phyloP scores from a whole-genome alignment of 148 eudicot genomes.

The Camellia lanceoleosa region DNA sequence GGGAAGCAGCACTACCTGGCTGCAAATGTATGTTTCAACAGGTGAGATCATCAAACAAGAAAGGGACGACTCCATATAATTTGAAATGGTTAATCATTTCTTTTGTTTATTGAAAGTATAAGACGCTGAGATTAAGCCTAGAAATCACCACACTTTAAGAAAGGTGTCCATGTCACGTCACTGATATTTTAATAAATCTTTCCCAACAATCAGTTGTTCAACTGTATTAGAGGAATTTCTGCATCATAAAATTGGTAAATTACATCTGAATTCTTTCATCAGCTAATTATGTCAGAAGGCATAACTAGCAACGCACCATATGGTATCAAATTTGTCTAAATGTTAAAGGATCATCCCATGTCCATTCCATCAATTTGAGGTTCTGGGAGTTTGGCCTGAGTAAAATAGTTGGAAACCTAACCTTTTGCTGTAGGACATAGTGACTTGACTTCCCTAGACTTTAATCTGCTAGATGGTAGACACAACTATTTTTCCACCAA shows the following conservation, averaged over 20 bases:
- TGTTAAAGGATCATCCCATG: neutral
- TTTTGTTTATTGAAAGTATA: neutral
- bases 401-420: neutral
- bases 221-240: neutral
- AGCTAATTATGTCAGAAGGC: neutral
- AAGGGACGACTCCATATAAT: neutral
- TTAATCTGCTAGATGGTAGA: neutral
- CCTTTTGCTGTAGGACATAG: neutral
- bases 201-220: neutral
- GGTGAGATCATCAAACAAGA: slow-evolving; percentile 2
- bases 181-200: neutral
- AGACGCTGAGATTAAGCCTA: neutral
- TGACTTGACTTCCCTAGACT: neutral
- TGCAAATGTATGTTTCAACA: neutral
- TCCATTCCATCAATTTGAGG: neutral
- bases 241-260: neutral
- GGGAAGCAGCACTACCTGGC: neutral
- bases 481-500: neutral
- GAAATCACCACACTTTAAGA: neutral
- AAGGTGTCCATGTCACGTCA: neutral
- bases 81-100: neutral
- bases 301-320: neutral
- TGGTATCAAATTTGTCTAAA: neutral
- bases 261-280: neutral
- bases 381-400: neutral